Base-by-base conservation (phyloP, 1,139 yeast genomes). In the Geotrichum cucujoidarum region DNA sequence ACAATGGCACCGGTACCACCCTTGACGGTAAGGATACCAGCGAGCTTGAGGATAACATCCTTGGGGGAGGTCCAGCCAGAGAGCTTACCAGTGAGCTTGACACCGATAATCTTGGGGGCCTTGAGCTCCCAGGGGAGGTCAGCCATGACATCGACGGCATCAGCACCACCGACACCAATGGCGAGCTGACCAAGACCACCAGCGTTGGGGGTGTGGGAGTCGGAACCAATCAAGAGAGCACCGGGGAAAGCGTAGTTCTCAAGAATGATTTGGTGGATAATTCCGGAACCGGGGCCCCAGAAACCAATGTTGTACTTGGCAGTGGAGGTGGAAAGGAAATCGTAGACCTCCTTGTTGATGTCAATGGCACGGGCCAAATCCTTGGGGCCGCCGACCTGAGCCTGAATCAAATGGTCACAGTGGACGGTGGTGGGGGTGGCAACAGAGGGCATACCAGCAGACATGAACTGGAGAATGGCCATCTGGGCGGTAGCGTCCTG, bases 111-210 rank as follows among this genome's bases (percentile, higher is more conserved):
- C 78, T 90, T 90, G 69, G 98, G 98, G 60, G 97, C 97, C 81
- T 90, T 90, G 69, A 92, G 81, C 76, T 92, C 98, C 97, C 97
- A 92, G 57, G 98, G 84, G 63, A 86, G 77, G 69, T 83, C 83
- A 57, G 97, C 89, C 86, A 92, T 80, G 63, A 87, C 98, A 73
- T 92, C 97, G 64, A 92, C 97, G 59, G 97, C 97, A 72, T 92
- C 98, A 64, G 98, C 98, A 83, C 97, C 98, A 81, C 98, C 98
- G 61, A 92, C 97, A 82, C 97, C 98, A 67, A 92, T 92, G 63
- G 97, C 97, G 64, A 90, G 78, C 77, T 86, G 95, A 76, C 98
- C 98, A 65, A 92, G 80, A 74, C 97, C 98, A 79, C 98, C 97
- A 60, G 97, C 98, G 70, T 92, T 92, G 60, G 97, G 97, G 62